Percentiles rank a stretch among this genome's conserved stretches.
These are phyloP conservation scores for Remersonia thermophila DNA, from an alignment of 2,329 filamentous ascomycete genomes.

Conservation along the genomic window DNA sequence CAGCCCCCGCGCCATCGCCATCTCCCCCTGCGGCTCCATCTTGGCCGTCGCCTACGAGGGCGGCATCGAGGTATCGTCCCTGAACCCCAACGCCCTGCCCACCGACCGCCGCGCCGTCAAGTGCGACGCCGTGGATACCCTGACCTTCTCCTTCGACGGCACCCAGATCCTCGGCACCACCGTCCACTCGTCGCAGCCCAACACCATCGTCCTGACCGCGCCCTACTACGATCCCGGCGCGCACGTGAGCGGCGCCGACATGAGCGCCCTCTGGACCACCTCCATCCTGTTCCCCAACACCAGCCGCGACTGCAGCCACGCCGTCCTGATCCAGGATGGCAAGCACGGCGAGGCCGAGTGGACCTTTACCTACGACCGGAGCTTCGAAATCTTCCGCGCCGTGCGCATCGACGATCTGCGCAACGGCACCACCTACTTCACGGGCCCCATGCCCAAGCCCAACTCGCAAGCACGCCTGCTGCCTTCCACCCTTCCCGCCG, in stretches of 20 bases:
- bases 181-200: slow-evolving; percentile 48
- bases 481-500: slow-evolving; percentile 57
- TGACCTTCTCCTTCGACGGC: slow-evolving; percentile 67
- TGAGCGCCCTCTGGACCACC: slow-evolving; percentile 71
- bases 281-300: slow-evolving; percentile 75
- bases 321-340: slow-evolving; percentile 53
- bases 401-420: slow-evolving; percentile 63
- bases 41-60: slow-evolving; percentile 76
- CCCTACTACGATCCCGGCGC: slow-evolving; percentile 67
- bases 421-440: slow-evolving; percentile 69
- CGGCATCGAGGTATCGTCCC: slow-evolving; percentile 75
- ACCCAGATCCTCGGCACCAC: slow-evolving; percentile 70
- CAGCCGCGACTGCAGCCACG: slow-evolving; percentile 68
- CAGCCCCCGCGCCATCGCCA: slow-evolving; percentile 61
- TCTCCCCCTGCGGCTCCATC: slow-evolving; percentile 72
- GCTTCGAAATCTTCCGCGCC: slow-evolving; percentile 65
- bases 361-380: slow-evolving; percentile 67
- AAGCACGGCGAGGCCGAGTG: slow-evolving; percentile 55
- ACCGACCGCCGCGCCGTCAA: slow-evolving; percentile 66
- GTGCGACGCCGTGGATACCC: slow-evolving; percentile 60
- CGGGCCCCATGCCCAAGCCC: slow-evolving; percentile 48
- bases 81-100: slow-evolving; percentile 49
- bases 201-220: slow-evolving; percentile 64
- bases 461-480: slow-evolving; percentile 44
- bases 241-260: slow-evolving; percentile 50